Evolutionary conservation across 306 rosid genomes (phyloP), one percentile per base, ranked within the genome.

Genomic region (Casuarina cunninghamiana): DNA sequence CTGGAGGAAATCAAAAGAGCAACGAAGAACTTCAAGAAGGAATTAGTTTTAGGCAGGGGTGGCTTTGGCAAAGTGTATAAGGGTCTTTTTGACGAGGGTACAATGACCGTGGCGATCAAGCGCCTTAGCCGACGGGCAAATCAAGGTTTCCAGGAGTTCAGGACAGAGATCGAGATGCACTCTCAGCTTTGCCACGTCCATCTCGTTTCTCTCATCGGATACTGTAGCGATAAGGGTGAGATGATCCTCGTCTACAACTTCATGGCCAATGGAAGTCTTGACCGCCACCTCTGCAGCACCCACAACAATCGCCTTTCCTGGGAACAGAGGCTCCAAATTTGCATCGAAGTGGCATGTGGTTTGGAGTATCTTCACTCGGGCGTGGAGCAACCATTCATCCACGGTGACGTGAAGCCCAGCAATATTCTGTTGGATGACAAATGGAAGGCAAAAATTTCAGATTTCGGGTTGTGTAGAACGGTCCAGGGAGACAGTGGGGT

Each of bases 51-150:
- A 7, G 50, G 50, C 0, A 12, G 2, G 11, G 50, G 50, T 6
- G 11, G 50, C 11, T 46, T 46, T 46, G 50, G 50, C 11, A 46
- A 3, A 7, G 50, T 46, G 50, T 46, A 46, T 6, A 46, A 46
- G 50, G 50, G 50, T 9, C 2, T 46, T 0, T 2, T 46, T 0
- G 50, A 6, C 10, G 50, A 9, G 1, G 50, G 50, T 46, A 6
- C 50, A 9, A 2, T 6, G 50, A 46, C 87, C 0, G 50, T 46
- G 50, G 50, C 50, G 10, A 12, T 83, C 65, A 86, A 86, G 86
- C n/a, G n/a, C n/a, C n/a, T n/a, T n/a, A n/a, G n/a, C n/a, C n/a
- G n/a, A n/a, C n/a, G n/a, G n/a, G n/a, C n/a, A n/a, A n/a, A n/a
- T n/a, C n/a, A n/a, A n/a, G 70, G 32, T 15, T 5, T 5, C 49